A percentile compares a stretch with the other conserved stretches of the same genome.
Evolutionary conservation across 2,329 filamentous ascomycete species (phyloP).

Genomic region (Ophiostoma perfectum): DNA sequence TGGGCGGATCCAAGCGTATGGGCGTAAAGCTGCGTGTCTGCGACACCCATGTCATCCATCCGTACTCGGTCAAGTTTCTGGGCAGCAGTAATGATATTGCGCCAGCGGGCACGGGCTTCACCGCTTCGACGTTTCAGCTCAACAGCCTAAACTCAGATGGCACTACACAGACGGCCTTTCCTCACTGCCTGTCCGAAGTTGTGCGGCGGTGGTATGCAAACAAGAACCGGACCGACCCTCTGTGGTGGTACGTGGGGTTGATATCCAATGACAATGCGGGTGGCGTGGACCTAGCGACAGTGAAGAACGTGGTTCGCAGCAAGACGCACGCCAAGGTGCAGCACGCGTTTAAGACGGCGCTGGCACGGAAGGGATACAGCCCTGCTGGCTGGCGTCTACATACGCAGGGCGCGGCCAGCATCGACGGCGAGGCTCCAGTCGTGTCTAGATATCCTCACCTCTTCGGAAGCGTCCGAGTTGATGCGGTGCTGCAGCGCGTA

Average conservation of each 20-base stretch:
- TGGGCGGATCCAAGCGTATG: neutral
- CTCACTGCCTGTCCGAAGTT: conserved; percentile 28
- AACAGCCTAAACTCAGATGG: conserved; percentile 20
- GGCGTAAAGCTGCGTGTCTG: conserved; percentile 19
- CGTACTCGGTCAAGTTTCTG: conserved; percentile 30
- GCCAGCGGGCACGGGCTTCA: neutral
- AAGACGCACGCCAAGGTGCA: conserved; percentile 23
- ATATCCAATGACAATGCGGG: neutral
- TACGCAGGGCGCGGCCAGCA: neutral
- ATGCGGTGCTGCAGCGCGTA: conserved; percentile 16
- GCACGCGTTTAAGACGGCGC: conserved; percentile 26
- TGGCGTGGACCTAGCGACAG: conserved; percentile 5
- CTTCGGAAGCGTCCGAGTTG: conserved; percentile 26
- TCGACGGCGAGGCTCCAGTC: neutral
- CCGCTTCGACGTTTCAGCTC: neutral
- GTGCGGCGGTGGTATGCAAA: conserved; percentile 31
- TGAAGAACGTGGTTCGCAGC: conserved; percentile 18
- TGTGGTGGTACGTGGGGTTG: conserved; percentile 25
- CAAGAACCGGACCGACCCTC: conserved; percentile 27
- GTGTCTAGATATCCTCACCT: conserved; percentile 19
- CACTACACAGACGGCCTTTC: neutral
- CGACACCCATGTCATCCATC: conserved; percentile 30
- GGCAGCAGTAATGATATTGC: conserved; percentile 24
- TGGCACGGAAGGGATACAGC: conserved; percentile 28
- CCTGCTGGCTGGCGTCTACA: conserved; percentile 22